Base-by-base conservation (phyloP, 768 basidiomycete species). In the Leccinum aurantiacum region DNA sequence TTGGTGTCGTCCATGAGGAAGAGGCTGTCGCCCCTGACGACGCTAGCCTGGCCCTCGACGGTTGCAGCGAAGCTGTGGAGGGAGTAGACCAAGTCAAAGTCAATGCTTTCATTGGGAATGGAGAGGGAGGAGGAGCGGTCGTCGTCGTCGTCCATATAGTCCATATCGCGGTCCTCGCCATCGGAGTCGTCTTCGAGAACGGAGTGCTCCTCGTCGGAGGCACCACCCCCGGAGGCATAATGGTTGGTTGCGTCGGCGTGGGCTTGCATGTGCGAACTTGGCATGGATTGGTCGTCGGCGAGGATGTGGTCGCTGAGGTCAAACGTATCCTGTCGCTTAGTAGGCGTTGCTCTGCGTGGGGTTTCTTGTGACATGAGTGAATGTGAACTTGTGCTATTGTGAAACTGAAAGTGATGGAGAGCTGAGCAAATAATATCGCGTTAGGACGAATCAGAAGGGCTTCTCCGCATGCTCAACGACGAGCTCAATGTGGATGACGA, bases 1-100 rank as follows among this genome's bases (percentile, higher is more conserved):
- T 99, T 98, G 59, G 89, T 93, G 74, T 99, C 97, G 77, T 99
- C 97, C 84, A 98, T 93, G 48, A 99, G 80, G 71, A 94, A 89
- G 50, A 99, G 82, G 62, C 91, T 92, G 80, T 99, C 96, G 25
- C 97, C 97, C 76, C 98, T 98, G 74, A 97, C 93, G 64, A 99
- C 97, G 65, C 92, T 97, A 3, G 97, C 97, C 77, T 99, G 97
- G 25, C 97, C 97, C 69, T 98, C 96, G 37, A 98, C 95, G 0
- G 97, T 98, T 0, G 97, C 97, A 4, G 95, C 90, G 74, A 98
- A 98, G 66, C 91, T 95, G 72, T 96, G 95, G 29, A 98, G 80
- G n/a, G 90, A 88, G 67, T 94, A 95, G 22, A 96, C 91, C 68
- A 93, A 81, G 74, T 92, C 91, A 71, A 93, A 95, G 81, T 95